Evolutionary conservation across 192 early-diverging fungal genomes (phyloP).

Genomic region (Kappamyces sp.): DNA sequence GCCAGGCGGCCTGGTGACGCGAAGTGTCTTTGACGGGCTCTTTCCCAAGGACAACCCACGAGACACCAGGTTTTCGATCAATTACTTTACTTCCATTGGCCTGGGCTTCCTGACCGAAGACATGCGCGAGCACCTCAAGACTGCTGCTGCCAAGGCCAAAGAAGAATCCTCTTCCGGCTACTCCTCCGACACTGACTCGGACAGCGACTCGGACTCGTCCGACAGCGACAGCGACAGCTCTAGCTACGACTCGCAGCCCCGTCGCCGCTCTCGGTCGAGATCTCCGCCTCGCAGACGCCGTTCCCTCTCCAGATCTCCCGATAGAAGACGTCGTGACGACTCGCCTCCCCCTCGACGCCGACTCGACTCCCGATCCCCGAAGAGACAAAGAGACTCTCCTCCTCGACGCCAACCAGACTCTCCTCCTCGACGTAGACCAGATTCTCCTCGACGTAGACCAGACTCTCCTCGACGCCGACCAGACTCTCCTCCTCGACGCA

Average conservation of each 20-base stretch:
- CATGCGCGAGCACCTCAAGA: slow-evolving; percentile 79
- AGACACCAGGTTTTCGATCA: slow-evolving; percentile 92
- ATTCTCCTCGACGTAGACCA: no score
- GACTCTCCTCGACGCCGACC: background rate
- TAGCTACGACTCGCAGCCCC: no score
- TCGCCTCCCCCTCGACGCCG: slow-evolving; percentile 13
- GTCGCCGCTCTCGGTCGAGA: no score
- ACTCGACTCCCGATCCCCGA: background rate
- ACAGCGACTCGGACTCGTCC: slow-evolving; percentile 21
- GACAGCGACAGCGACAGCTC: no score
- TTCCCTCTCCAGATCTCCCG: no score
- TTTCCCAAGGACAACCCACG: slow-evolving; percentile 87
- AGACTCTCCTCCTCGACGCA: background rate
- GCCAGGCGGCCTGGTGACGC: slow-evolving; percentile 23
- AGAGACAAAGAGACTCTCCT: background rate
- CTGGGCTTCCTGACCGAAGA: slow-evolving; percentile 90
- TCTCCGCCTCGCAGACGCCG: no score
- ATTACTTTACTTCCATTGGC: slow-evolving; percentile 93
- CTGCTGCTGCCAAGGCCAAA: slow-evolving; percentile 28
- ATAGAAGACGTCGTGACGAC: slow-evolving; percentile 16
- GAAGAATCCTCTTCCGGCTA: slow-evolving; percentile 24
- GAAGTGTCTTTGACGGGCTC: slow-evolving; percentile 76
- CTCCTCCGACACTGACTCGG: slow-evolving; percentile 27
- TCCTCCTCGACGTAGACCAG: no score
- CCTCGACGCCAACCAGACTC: background rate